Base-by-base conservation (phyloP, 2,329 filamentous ascomycete genomes). In the Phaeosphaeriaceae sp. region DNA sequence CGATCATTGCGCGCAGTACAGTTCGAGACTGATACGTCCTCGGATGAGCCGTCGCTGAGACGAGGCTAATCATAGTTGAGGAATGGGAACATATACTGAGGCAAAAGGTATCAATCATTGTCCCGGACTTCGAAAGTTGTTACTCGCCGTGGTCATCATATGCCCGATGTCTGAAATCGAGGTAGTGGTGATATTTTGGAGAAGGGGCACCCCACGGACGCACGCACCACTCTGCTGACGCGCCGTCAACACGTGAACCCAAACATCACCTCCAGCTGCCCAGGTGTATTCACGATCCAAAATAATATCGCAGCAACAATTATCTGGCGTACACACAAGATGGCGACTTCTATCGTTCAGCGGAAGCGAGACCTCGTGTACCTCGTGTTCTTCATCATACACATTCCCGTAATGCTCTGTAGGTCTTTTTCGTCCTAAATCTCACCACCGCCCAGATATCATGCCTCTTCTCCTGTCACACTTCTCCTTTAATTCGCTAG, bases 381-480 rank as follows among this genome's bases (percentile, higher is more conserved):
- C 65, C 78, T 89, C 5, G 64, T 82, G 41, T 89, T 89, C 79
- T 90, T 91, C 75, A 54, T 81, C 51, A 83, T 85, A 21, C 86
- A 89, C 68, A 72, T 89, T 33, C 86, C 86, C 0, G 80, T 89
- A 41, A 85, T 89, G 76, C 82, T 89, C 61, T 75, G 87, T 89
- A 55, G 50, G 63, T 67, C 49, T 41, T 57, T 33, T 58, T 22
- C n/a, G 17, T 19, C n/a, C 27, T 13, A 15, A 36, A 36, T 36
- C 31, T 36, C 31, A 36, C 31, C 31, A 36, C 31, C 13, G 31
- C 31, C 31, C 31, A 36, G 31, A 36, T 15, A 36, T 15, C 31
- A 36, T 13, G 31, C 31, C 6, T 36, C 31, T 36, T 13, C 31
- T 7, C 31, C 7, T 36, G 31, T 36, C 31, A 31, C 25, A 15